Conservation (phyloP, 2,329 filamentous ascomycete genomes). For the Chaetothyriales sp. region DNA sequence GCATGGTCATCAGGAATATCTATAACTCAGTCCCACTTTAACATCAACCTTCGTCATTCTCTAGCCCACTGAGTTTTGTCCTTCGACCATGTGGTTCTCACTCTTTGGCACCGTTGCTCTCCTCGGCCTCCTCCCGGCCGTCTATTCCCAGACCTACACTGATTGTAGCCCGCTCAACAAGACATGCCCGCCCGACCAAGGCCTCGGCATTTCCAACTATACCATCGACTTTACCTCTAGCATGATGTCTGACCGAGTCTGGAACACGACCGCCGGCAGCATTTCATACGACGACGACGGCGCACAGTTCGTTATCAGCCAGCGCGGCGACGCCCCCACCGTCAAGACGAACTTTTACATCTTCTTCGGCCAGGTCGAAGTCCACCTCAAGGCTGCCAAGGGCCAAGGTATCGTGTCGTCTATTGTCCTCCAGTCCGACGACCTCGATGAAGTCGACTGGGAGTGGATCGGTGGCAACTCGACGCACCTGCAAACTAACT, state of each 20-base stretch:
- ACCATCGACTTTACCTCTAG: constrained; percentile 39
- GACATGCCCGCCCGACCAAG: constrained; percentile 57
- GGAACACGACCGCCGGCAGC: constrained; percentile 54
- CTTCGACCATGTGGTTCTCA: constrained; percentile 6
- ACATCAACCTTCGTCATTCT: not conserved
- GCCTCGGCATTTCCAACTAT: constrained; percentile 47
- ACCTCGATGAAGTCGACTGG: constrained; percentile 80
- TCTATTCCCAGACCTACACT: constrained; percentile 60
- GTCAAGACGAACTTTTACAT: constrained; percentile 70
- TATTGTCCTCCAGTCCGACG: constrained; percentile 70
- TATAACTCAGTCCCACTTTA: not conserved
- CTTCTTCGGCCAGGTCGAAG: constrained; percentile 69
- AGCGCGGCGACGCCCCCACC: constrained; percentile 63
- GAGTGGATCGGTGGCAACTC: constrained; percentile 61
- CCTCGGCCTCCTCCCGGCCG: constrained; percentile 33
- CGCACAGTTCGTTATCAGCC: constrained; percentile 56
- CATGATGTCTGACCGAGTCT: constrained; percentile 44
- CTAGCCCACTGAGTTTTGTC: not conserved
- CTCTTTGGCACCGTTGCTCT: constrained; percentile 6
- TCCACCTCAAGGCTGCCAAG: constrained; percentile 60
- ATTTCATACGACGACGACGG: constrained; percentile 51
- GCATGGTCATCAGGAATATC: not conserved
- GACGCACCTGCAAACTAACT: constrained; percentile 56
- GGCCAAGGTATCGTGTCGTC: constrained; percentile 67
- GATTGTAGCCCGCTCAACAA: constrained; percentile 62